Evolutionary conservation across 2,329 filamentous ascomycete species (phyloP), one percentile per base, ranked within the genome.

Genomic region (Ploettnerulaceae sp.): DNA sequence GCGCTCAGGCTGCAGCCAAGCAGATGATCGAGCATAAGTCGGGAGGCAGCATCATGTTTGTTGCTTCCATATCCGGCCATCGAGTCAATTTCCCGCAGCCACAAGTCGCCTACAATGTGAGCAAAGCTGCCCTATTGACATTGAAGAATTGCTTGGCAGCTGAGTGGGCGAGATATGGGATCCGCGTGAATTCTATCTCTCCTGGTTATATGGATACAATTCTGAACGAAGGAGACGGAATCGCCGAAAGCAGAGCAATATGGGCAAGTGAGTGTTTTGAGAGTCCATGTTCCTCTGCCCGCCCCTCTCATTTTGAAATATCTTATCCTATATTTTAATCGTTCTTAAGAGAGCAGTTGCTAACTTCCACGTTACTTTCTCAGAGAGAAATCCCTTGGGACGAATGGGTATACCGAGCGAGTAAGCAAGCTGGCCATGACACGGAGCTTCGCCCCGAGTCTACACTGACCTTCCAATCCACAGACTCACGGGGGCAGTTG

Each of bases 21-120:
- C 66, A 73, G n/a, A 82, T 84, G 74, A 69, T 75, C 9, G 45
- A 63, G 9, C 60, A 71, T 29, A 28, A 35, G 3, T 46, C 63
- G 0, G 75, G 78, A 0, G 84, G 84, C 0, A 73, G 73, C 31
- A 84, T 89, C 45, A 68, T 82, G 1, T 74, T 89, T 48, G 79
- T 79, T 0, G 80, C 84, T 0, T 82, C 76, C 8, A 84, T 87
- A 37, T 84, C 79, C 1, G 84, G 73, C 0, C 82, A 88, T 53
- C 62, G 73, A 2, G 82, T 84, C 46, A 88, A 88, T 57, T 88
- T 72, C 57, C 84, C 84, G 0, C 84, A 88, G 59, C 82, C 84
- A 0, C 85, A 89, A 59, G 72, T 71, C 0, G 76, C 79, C 0
- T 89, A 90, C 61, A 89, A 90, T 54, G 79, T 80, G 1, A 79